Conservation (phyloP, 108 stramenopile genomes). For the Asterionellopsis glacialis region DNA sequence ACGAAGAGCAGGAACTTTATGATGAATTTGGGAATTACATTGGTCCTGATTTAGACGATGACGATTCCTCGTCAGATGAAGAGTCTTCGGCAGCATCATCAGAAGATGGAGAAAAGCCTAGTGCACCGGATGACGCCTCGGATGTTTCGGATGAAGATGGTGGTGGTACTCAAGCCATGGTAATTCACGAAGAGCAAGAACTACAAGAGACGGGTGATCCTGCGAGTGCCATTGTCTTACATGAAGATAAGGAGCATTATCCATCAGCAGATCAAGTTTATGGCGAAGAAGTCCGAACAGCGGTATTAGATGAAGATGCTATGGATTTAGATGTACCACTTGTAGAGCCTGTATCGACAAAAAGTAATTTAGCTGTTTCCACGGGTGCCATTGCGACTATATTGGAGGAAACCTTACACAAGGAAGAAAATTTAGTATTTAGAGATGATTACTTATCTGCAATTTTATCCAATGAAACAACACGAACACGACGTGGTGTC, state of each 20-base stretch:
- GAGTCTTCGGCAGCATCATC: conserved; percentile 23
- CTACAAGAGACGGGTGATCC: conserved; percentile 36
- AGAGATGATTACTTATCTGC: conserved; percentile 52
- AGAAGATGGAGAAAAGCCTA: conserved; percentile 42
- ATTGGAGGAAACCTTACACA: neutral
- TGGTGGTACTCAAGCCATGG: conserved; percentile 15
- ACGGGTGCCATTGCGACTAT: neutral
- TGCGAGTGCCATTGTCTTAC: conserved; percentile 86
- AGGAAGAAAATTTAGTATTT: conserved; percentile 36
- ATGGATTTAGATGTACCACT: conserved; percentile 96
- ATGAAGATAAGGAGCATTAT: conserved; percentile 99
- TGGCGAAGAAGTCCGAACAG: conserved; percentile 88
- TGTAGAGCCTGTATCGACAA: conserved; percentile 82
- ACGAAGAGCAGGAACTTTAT: conserved; percentile 87
- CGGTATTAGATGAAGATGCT: conserved; percentile 98
- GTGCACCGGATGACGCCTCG: conserved; percentile 67
- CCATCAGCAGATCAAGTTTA: conserved; percentile 94
- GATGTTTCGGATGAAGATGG: conserved; percentile 59
- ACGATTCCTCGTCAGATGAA: conserved; percentile 33
- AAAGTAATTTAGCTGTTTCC: conserved; percentile 32
- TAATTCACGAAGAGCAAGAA: conserved; percentile 22
- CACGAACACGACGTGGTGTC: conserved; percentile 68
- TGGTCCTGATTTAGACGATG: conserved; percentile 92
- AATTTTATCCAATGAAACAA: conserved; percentile 66
- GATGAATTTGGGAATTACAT: conserved; percentile 99